Base-by-base conservation (phyloP, 352 stramenopile genomes). In the Pythium folliculosum region DNA sequence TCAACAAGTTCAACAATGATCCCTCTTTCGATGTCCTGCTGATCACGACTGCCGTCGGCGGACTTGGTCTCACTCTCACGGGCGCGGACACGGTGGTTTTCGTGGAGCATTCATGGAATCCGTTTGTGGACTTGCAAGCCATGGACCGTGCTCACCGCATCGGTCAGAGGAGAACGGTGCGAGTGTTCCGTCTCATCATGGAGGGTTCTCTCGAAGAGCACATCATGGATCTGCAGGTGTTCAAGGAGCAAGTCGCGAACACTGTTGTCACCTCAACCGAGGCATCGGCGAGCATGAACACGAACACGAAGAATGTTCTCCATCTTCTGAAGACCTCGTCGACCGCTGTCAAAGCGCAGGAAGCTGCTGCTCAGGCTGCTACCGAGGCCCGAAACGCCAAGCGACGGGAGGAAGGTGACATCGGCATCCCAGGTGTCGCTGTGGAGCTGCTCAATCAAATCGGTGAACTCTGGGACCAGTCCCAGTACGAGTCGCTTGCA, bases 101-200 rank as follows among this genome's bases (percentile, higher is more conserved):
- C 69, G 71, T 99, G 1, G 97, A 99, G 75, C 93, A 98, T 63
- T 95, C 97, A 58, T 99, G 96, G 95, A 99, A 99, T 69, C 97
- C 97, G 21, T 96, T 97, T 71, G 89, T 97, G 37, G 97, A 99
- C 71, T 49, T 98, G 45, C 94, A 98, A 69, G 94, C 90, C 13
- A 97, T 96, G 88, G 88, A 96, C 68, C 77, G 88, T 35, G 86
- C 84, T 17, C 88, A 96, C 55, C 86, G 88, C 7, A 84, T 96
- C 43, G 88, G 88, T 0, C 88, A 96, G 62, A 82, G 71, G 30
- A 75, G 74, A 44, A 85, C 77, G 0, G 86, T 94, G 57, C 82
- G 84, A 0, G 86, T 96, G 2, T 94, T 93, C 57, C 84, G 88
- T 10, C 56, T 96, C 23, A 86, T 96, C 52, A 89, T 89, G 75